phyloP scores from a whole-genome alignment of 176 grass and related monocot species.

The Eremochloa ophiuroides region DNA sequence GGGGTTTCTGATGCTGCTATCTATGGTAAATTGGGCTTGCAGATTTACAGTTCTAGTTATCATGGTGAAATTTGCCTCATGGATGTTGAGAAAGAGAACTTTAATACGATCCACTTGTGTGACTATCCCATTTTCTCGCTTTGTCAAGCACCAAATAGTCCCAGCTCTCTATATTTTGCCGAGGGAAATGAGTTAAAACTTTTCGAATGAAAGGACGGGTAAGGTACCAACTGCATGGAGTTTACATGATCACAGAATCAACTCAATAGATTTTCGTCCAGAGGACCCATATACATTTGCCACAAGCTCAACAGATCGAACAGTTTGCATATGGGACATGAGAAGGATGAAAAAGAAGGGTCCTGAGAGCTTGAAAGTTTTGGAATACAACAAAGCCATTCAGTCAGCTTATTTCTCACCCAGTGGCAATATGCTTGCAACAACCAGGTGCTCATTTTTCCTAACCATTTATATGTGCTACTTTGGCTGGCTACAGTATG shows the following conservation, averaged over 20 bases:
- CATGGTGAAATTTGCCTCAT: constrained; percentile 67
- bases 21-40: constrained; percentile 12
- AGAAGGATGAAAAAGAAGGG: constrained; percentile 53
- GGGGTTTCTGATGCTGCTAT: neutral
- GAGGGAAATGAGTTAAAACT: constrained; percentile 50
- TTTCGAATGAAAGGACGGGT: constrained; percentile 65
- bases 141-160: constrained; percentile 46
- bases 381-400: constrained; percentile 42
- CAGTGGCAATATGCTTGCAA: constrained; percentile 56
- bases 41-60: constrained; percentile 85
- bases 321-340: constrained; percentile 66
- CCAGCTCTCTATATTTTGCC: constrained; percentile 55
- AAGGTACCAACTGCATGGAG: constrained; percentile 49
- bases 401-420: constrained; percentile 93
- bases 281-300: constrained; percentile 53
- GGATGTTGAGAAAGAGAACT: constrained; percentile 71
- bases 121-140: constrained; percentile 55
- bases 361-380: constrained; percentile 38
- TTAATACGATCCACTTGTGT: constrained; percentile 47
- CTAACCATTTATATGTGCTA: neutral
- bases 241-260: constrained; percentile 56
- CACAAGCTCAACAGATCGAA: constrained; percentile 70
- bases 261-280: constrained; percentile 74
- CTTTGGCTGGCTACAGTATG: neutral
- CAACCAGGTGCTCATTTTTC: constrained; percentile 62